phyloP scores from a whole-genome alignment of 1,139 yeast genomes.

The Pichiaceae sp. region DNA sequence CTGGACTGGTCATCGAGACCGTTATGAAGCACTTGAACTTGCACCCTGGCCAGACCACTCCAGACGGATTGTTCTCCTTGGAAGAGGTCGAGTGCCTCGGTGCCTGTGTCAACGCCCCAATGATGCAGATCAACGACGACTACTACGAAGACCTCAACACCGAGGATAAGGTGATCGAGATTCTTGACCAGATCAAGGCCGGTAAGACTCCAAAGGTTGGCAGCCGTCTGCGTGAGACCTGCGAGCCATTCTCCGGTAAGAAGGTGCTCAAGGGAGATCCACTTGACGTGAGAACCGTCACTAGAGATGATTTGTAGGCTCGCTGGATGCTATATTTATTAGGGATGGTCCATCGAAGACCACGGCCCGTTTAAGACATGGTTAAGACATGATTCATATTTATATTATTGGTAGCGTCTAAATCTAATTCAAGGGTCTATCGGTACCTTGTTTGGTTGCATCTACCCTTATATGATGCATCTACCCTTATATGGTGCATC shows the following conservation, averaged over 20 bases:
- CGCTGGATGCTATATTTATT: neutral
- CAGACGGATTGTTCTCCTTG: conserved; percentile 68
- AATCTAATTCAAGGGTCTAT: no score
- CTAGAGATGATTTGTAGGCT: conserved; percentile 38
- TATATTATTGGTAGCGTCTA: no score
- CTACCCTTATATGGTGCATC: no score
- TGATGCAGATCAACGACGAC: conserved; percentile 80
- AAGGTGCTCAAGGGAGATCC: conserved; percentile 62
- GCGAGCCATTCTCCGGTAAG: conserved; percentile 73
- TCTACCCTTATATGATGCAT: no score
- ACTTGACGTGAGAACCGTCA: conserved; percentile 55
- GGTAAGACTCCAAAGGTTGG: conserved; percentile 61
- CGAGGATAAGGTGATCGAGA: conserved; percentile 50
- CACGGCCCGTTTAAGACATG: neutral
- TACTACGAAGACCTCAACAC: conserved; percentile 72
- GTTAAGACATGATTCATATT: no score
- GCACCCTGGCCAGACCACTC: conserved; percentile 74
- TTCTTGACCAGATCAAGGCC: conserved; percentile 55
- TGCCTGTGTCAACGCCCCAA: conserved; percentile 89
- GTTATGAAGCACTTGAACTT: conserved; percentile 53
- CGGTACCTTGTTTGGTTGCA: no score
- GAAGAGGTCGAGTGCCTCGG: conserved; percentile 91
- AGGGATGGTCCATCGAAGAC: neutral
- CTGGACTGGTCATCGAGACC: conserved; percentile 70
- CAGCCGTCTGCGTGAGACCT: conserved; percentile 55